phyloP scores from a whole-genome alignment of 2,329 filamentous ascomycete species.

The Hawksworthiomyces lignivorus region DNA sequence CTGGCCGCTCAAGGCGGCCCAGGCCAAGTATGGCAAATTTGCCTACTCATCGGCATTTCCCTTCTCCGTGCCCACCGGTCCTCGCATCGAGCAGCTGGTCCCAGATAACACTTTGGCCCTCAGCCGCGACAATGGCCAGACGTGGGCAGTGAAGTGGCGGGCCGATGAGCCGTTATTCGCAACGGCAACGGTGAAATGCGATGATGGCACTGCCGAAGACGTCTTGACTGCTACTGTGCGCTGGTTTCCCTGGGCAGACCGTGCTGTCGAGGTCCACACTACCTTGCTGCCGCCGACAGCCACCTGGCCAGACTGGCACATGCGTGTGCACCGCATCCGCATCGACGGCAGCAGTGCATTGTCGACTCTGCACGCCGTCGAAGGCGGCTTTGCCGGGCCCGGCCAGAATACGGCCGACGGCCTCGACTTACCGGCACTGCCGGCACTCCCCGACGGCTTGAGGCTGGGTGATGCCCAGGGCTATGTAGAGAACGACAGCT shows the following conservation, averaged over 20 bases:
- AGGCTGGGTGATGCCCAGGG: too few species aligned
- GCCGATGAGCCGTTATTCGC: too few species aligned
- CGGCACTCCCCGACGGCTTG: too few species aligned
- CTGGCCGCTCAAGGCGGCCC: constrained; percentile 25
- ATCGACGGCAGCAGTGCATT: neutral
- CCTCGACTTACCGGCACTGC: too few species aligned
- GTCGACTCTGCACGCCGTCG: neutral
- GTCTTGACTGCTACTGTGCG: too few species aligned
- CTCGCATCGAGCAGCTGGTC: neutral
- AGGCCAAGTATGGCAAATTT: constrained; percentile 33
- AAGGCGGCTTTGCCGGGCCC: constrained; percentile 3
- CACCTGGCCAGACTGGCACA: neutral
- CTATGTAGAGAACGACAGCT: too few species aligned
- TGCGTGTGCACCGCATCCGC: neutral
- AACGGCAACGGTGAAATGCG: too few species aligned
- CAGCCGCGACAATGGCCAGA: neutral
- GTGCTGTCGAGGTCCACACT: neutral
- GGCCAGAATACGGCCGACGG: too few species aligned
- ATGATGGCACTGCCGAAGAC: too few species aligned
- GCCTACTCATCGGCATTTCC: constrained; percentile 34
- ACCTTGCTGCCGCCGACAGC: neutral
- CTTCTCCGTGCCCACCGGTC: constrained; percentile 27
- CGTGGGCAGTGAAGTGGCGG: constrained; percentile 1
- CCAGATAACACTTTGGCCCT: constrained; percentile 1
- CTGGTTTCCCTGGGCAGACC: neutral